Base-by-base conservation (phyloP, 1,139 yeast species). In the Kodamaea sp. region DNA sequence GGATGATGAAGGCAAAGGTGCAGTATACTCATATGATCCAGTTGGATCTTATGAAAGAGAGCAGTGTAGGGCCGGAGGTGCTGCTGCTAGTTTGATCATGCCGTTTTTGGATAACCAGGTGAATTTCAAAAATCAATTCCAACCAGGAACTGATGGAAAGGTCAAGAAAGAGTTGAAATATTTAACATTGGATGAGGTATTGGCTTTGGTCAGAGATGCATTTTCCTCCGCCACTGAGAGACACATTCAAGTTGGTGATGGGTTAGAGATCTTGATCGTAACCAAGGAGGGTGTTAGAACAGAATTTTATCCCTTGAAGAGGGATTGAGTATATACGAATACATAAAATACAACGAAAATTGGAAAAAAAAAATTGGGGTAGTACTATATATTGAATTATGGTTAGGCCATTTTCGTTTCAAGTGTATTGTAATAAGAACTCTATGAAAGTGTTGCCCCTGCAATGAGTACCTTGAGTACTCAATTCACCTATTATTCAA, bases 61-160 rank as follows among this genome's bases (percentile, higher is more conserved):
- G 60, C 96, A 89, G 58, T 88, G 97, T 65, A 79, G 97, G 55
- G 97, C 97, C 1, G 97, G 96, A 42, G 98, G 98, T 28, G 94
- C 97, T 6, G 97, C 97, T 22, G 94, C 97, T 2, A 80, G 92
- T 47, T 76, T 92, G 61, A 89, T 92, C 52, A 90, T 89, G 94
- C 98, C 98, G 4, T 92, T 92, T 61, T 77, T 92, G 55, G 98
- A 92, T 61, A 92, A 90, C 63, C 98, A 94, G 69, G 98, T 94
- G 45, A 85, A 87, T 60, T 86, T 87, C 65, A 89, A 90, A 61
- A 92, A 92, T 66, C 98, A 92, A 63, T 77, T 66, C 49, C 92
- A 78, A 46, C 95, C 96, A 15, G 83, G 71, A 3, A 71, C 90
- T 13, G 73, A 85, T 45, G 89, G 90, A 15, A 76, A 71, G 12